Evolutionary conservation across 108 stramenopile species (phyloP).

Genomic region (Cylindrotheca fusiformis): DNA sequence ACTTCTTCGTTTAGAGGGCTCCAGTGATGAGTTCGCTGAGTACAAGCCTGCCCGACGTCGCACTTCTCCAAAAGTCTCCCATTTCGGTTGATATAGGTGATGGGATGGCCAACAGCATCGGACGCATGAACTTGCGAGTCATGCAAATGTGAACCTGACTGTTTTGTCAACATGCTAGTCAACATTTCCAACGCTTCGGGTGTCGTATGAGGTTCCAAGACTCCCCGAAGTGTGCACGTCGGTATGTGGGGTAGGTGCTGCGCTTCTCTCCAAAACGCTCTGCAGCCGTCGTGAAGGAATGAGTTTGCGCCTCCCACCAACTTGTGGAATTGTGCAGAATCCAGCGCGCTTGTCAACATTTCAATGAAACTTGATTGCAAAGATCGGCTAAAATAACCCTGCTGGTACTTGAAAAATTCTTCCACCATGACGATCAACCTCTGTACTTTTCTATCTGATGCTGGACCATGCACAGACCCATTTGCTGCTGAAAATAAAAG

Average conservation of each 20-base stretch:
- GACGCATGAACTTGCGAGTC: constrained; percentile 88
- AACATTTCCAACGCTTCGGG: constrained; percentile 88
- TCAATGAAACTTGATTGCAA: constrained; percentile 71
- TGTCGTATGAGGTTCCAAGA: constrained; percentile 82
- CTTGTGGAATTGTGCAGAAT: constrained; percentile 83
- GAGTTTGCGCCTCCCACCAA: constrained; percentile 74
- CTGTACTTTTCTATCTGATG: constrained; percentile 75
- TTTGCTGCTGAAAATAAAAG: constrained; percentile 87
- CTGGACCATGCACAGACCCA: constrained; percentile 80
- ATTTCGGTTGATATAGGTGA: constrained; percentile 79
- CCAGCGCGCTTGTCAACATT: constrained; percentile 52
- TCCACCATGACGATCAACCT: constrained; percentile 79
- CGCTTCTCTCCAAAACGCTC: constrained; percentile 85
- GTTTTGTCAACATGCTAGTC: constrained; percentile 73
- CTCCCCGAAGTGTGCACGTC: constrained; percentile 76
- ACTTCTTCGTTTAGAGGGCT: constrained; percentile 83
- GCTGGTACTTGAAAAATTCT: constrained; percentile 87
- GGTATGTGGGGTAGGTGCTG: constrained; percentile 81
- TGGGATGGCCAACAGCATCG: constrained; percentile 86
- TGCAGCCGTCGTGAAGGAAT: constrained; percentile 73
- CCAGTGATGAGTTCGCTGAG: constrained; percentile 86
- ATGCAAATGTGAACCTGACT: constrained; percentile 79
- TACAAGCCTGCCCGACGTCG: constrained; percentile 56
- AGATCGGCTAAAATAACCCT: constrained; percentile 82
- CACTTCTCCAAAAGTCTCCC: constrained; percentile 62